phyloP scores from a whole-genome alignment of 2,329 filamentous ascomycete species.

The Colletotrichum lindemuthianum region DNA sequence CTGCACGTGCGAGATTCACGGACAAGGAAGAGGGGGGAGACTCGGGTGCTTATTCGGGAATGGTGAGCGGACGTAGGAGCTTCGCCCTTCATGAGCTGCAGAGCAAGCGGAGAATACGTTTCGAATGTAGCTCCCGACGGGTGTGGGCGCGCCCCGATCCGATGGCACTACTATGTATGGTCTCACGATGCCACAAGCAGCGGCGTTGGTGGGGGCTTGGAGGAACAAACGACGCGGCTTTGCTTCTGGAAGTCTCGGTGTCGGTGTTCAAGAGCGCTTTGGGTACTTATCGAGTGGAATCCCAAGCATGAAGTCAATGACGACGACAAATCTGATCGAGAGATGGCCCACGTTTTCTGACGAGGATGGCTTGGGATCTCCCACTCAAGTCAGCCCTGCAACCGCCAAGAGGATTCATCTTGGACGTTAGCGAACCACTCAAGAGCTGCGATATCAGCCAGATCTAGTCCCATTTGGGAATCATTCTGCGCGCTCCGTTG shows the following conservation, averaged over 20 bases:
- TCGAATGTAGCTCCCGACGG: neutral
- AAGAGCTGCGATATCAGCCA: neutral
- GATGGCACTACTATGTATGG: no score
- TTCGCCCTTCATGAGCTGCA: no score
- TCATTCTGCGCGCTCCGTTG: slow-evolving; percentile 18
- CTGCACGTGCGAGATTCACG: neutral
- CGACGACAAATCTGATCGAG: neutral
- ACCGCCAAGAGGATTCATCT: slow-evolving; percentile 4
- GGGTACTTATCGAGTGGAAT: no score
- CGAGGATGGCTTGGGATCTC: neutral
- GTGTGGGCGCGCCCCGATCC: no score
- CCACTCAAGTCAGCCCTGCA: slow-evolving; percentile 4
- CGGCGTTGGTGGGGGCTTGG: neutral
- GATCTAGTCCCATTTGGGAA: slow-evolving; percentile 19
- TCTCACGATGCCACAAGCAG: no score
- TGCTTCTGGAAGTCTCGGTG: no score
- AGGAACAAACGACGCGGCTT: neutral
- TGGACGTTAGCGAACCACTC: slow-evolving; percentile 1
- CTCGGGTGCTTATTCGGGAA: slow-evolving; percentile 10
- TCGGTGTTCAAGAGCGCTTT: no score
- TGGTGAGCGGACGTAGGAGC: neutral
- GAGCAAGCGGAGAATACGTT: neutral
- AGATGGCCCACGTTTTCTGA: no score
- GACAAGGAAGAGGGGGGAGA: neutral
- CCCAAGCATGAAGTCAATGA: slow-evolving; percentile 5